phyloP scores from a whole-genome alignment of 139 green algal genomes.

The Closterium sp. region DNA sequence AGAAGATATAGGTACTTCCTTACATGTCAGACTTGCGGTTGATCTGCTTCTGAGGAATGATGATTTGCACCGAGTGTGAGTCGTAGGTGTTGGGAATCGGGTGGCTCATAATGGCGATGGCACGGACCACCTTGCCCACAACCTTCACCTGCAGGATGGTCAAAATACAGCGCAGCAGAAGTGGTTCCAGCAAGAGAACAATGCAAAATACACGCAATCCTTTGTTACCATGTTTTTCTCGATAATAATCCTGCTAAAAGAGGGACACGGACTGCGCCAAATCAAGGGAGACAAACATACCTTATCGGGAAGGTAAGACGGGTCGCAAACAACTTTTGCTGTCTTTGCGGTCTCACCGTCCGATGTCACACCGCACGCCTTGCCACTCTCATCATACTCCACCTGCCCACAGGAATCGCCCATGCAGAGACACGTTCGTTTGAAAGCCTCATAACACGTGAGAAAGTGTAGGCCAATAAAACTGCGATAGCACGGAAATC shows the following conservation, averaged over 20 bases:
- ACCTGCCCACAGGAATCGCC: constrained; percentile 48
- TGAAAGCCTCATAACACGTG: not conserved
- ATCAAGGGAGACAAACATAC: constrained; percentile 9
- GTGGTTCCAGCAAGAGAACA: not conserved
- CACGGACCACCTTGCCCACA: constrained; percentile 79
- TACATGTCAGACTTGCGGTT: constrained; percentile 83
- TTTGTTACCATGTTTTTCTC: too few species aligned
- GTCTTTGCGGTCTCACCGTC: constrained; percentile 80
- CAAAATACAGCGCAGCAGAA: not conserved
- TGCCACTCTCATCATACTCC: constrained; percentile 78
- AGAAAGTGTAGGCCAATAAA: not conserved
- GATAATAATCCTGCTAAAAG: too few species aligned
- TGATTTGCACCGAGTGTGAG: constrained; percentile 85
- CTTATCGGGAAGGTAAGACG: constrained; percentile 80
- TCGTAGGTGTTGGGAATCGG: constrained; percentile 94
- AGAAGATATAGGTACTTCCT: not conserved
- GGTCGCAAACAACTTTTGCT: constrained; percentile 93
- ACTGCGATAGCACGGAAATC: not conserved
- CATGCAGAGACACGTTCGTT: not conserved
- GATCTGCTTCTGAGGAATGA: constrained; percentile 96
- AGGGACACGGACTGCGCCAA: too few species aligned
- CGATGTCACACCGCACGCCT: constrained; percentile 76
- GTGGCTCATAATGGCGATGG: constrained; percentile 90
- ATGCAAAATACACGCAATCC: not conserved
- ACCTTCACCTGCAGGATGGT: constrained; percentile 37